Evolutionary conservation across 257 asterid species (phyloP), one percentile per base, ranked within the genome.

Genomic region (Nicotiana tabacum): DNA sequence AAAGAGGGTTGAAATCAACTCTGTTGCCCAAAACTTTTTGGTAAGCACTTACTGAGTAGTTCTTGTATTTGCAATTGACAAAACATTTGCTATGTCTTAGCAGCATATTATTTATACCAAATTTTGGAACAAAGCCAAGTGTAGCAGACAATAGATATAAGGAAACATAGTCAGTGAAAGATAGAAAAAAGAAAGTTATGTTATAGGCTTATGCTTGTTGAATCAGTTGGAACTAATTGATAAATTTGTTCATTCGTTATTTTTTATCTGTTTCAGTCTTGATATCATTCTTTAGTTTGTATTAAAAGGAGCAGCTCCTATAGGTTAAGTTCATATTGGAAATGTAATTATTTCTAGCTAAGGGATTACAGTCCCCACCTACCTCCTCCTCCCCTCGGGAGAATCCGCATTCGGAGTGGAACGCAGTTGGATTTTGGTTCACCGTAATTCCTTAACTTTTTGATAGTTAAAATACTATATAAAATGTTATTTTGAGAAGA

Each of bases 21-120:
- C 48, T 87, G 8, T 29, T 93, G 84, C 95, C 97, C 0, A 91
- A 88, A 57, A 87, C 77, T 82, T 87, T 92, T 78, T 84, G 91
- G 90, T 88, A 86, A 92, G 30, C 55, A 1, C 13, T 9, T 60
- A 8, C 1, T 0, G 48, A 53, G 6, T 53, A 13, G 17, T 53
- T 53, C 17, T 53, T 53, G 58, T 53, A 53, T 16, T 51, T 51
- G 57, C 2, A 9, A 51, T 51, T 51, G 56, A 51, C 56, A 51
- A 10, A 51, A 51, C 11, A 51, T 3, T 53, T 13, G 58, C 6
- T 53, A 11, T 53, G 17, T 53, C 17, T 53, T 53, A 1, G 58
- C 4, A 53, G 18, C 17, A 39, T 39, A 6, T 39, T 81, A n/a
- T 27, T n/a, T 64, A 27, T 33, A 64, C 29, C 1, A 2, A 24